Evolutionary conservation across 2,329 filamentous ascomycete species (phyloP), one percentile per base, ranked within the genome.

Genomic region (Trichoderma hamatum): DNA sequence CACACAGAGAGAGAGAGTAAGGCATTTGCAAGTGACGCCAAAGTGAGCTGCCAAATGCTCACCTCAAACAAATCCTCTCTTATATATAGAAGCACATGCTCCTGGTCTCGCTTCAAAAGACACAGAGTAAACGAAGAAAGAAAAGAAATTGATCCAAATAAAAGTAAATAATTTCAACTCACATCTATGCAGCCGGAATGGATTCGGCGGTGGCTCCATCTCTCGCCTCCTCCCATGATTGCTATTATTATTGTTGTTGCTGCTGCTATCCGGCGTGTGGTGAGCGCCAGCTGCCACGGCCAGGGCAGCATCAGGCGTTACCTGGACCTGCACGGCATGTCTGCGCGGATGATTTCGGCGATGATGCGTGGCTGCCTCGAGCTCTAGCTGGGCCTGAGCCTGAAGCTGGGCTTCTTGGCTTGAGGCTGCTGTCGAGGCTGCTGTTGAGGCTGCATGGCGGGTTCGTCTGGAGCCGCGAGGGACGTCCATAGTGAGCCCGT

Each of bases 171-270:
- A 26, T 7, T 30, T 26, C 14, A 43, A 34, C 79, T 79, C 69
- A 80, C 79, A 75, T 72, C 78, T 75, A 63, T 80, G 78, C 2
- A 80, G 72, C 21, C 79, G 78, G 70, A 80, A 80, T 0, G 79
- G 79, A 74, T 80, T 78, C 49, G 76, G 76, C 26, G 78, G 78
- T 52, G 69, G 65, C 10, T 46, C 69, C 36, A 46, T 49, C 36
- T 43, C 61, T 21, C 36, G 51, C 39, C 65, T 62, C 39, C 74
- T 72, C 26, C 72, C 71, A 43, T 76, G 74, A 51, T 78, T 71
- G 36, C 36, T 39, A 3, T 43, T 6, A 10, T n/a, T 9, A 19
- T 19, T 6, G 14, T 39, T 14, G 39, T 43, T 39, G 36, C 16
- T 43, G 39, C 39, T 43, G 39, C 19, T 43, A 65, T 72, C 67